These are phyloP conservation scores for Aureobasidium lini DNA, from an alignment of 2,329 filamentous ascomycete species.

Conservation along the genomic window DNA sequence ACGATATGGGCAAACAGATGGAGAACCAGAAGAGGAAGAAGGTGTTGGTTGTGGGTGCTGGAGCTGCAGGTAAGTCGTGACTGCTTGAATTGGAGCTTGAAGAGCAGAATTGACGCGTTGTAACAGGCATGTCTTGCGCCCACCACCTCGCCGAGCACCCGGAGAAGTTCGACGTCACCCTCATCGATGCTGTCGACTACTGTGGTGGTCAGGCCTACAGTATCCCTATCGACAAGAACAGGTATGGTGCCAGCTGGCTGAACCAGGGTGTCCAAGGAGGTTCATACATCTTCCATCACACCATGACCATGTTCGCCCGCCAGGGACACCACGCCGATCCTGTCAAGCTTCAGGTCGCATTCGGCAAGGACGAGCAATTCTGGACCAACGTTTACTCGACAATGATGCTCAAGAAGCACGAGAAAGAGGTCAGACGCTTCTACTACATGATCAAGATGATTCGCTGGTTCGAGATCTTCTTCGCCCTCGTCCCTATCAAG, in stretches of 20 bases:
- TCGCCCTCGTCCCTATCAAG: slow-evolving; percentile 55
- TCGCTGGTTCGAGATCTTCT: slow-evolving; percentile 52
- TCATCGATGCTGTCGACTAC: slow-evolving; percentile 52
- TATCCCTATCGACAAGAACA: slow-evolving; percentile 47
- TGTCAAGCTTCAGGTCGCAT: slow-evolving; percentile 55
- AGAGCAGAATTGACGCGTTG: slow-evolving; percentile 9
- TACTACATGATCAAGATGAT: slow-evolving; percentile 49
- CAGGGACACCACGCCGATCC: slow-evolving; percentile 50
- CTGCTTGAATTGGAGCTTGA: slow-evolving; percentile 19
- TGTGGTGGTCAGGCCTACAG: slow-evolving; percentile 56
- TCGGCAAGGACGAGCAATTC: slow-evolving; percentile 56
- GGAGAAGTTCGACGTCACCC: slow-evolving; percentile 56
- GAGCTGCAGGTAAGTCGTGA: slow-evolving; percentile 51
- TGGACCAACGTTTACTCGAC: slow-evolving; percentile 61
- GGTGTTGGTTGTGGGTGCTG: slow-evolving; percentile 54
- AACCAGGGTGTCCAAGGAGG: slow-evolving; percentile 60
- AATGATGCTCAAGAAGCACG: slow-evolving; percentile 48
- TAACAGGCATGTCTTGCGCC: slow-evolving; percentile 53
- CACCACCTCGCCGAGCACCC: slow-evolving; percentile 59
- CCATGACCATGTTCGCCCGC: slow-evolving; percentile 55
- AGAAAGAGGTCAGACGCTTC: slow-evolving; percentile 49
- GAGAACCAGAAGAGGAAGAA: slow-evolving; percentile 37
- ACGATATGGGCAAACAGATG: slow-evolving; percentile 29
- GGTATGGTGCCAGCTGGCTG: slow-evolving; percentile 52
- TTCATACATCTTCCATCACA: slow-evolving; percentile 60